phyloP scores from a whole-genome alignment of 495 filamentous ascomycete genomes.

The Neurospora discreta region DNA sequence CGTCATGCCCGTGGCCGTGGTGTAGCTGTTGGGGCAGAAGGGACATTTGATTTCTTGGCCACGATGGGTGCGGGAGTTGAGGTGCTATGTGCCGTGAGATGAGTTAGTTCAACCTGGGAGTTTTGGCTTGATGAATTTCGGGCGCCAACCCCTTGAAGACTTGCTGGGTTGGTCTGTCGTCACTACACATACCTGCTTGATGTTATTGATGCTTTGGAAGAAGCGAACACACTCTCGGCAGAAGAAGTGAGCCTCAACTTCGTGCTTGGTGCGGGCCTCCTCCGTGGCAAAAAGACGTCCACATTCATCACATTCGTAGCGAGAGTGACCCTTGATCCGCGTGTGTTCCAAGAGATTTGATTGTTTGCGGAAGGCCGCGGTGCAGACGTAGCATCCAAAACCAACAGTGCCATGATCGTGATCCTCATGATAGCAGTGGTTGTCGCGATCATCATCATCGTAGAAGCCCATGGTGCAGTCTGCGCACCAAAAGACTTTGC shows the following conservation, averaged over 20 bases:
- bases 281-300: not conserved
- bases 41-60: conserved; percentile 16
- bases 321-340: not conserved
- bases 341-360: too few relatives aligned
- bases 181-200: not conserved
- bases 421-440: too few relatives aligned
- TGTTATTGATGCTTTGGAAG: not conserved
- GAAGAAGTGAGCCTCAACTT: not conserved
- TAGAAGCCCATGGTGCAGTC: not conserved
- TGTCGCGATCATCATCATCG: not conserved
- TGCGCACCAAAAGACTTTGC: not conserved
- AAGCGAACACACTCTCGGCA: not conserved
- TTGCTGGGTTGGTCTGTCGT: too few relatives aligned
- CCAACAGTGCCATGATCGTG: too few relatives aligned
- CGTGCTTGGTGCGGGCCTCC: not conserved
- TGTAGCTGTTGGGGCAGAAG: conserved; percentile 17
- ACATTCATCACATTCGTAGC: not conserved
- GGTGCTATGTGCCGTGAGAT: conserved; percentile 9
- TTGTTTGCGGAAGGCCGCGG: too few relatives aligned
- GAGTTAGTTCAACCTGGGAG: not conserved
- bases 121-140: not conserved
- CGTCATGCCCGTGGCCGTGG: conserved; percentile 21
- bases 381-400: too few relatives aligned
- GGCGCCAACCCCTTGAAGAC: too few relatives aligned
- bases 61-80: conserved; percentile 20